Base-by-base conservation (phyloP, 208 protist genomes). In the Porcisia hertigi region DNA sequence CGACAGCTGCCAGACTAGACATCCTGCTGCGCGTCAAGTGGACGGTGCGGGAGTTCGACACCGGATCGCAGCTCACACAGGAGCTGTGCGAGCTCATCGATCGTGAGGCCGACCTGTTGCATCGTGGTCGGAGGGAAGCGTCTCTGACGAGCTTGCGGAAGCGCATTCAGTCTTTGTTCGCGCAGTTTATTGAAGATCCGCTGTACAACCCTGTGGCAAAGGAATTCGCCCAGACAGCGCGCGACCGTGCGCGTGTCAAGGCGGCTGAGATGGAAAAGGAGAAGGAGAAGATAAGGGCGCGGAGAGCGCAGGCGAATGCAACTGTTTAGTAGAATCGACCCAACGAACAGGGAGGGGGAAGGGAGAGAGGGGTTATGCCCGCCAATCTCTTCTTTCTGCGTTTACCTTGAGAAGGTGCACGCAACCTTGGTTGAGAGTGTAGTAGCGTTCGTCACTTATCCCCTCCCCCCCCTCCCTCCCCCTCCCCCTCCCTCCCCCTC, bases 11-110 rank as follows among this genome's bases (percentile, higher is more conserved):
- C 45, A 89, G 98, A 11, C 87, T 99, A 25, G 98, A 99, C 75
- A 87, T 98, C 30, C 88, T 99, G 41, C 80, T 99, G n/a, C 97
- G 98, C 69, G 90, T 99, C 47, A 99, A 99, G 88, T 98, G 96
- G 94, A 98, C 97, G 0, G 97, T 99, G 20, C 98, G 98, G 73
- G 96, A 99, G 87, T 99, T 98, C 82, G 83, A 97, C 74, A 62
- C 62, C 12, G 81, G 67, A 53, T 81, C 82, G 14, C 53, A 59
- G 18, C 83, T 98, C 41, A 97, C 95, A 30, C 79, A 87, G 23
- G 95, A 99, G 73, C 88, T 99, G 62, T 88, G 93, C 69, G 95
- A 99, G 80, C 91, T 99, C 39, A 98, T 99, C 53, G 97, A 99
- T 79, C 94, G 98, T 73, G 98, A 99, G 87, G 97, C 96, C 0